Evolutionary conservation across 176 grass and related monocot genomes (phyloP).

Genomic region (Urochloa ruziziensis): DNA sequence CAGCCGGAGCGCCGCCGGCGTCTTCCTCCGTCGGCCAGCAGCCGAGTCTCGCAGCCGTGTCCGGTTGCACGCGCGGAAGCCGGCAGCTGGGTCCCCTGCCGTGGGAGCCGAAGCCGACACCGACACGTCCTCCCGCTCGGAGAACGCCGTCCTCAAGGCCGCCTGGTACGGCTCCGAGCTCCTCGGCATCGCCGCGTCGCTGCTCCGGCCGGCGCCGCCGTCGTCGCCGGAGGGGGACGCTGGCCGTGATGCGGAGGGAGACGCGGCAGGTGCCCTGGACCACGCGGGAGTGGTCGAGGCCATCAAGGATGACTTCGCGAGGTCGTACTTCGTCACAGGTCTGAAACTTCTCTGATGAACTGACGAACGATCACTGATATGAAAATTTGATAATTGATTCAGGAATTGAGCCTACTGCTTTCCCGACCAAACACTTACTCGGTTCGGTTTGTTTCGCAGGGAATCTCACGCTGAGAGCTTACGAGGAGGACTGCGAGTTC

Average conservation of each 20-base stretch:
- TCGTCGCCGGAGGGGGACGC: constrained; percentile 1
- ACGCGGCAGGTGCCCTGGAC: background rate
- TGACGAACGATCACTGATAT: background rate
- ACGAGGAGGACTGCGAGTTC: constrained; percentile 88
- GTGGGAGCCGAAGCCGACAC: constrained; percentile 26
- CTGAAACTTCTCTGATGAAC: background rate
- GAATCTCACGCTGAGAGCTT: constrained; percentile 63
- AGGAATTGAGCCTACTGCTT: too few relatives aligned
- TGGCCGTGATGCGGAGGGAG: background rate
- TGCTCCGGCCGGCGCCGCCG: constrained; percentile 42
- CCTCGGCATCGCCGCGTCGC: constrained; percentile 76
- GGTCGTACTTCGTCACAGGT: constrained; percentile 98
- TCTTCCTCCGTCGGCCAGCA: background rate
- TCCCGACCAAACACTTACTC: background rate
- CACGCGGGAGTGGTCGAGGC: constrained; percentile 54
- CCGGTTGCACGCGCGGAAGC: constrained; percentile 38
- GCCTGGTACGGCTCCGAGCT: constrained; percentile 93
- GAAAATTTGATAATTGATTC: too few relatives aligned
- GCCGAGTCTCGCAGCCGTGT: background rate
- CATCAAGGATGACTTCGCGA: constrained; percentile 79
- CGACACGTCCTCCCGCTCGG: constrained; percentile 43
- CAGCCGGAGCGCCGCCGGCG: background rate
- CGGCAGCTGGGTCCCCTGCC: background rate
- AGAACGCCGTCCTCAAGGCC: constrained; percentile 72
- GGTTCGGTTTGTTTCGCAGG: constrained; percentile 17